Evolutionary conservation across 2,329 filamentous ascomycete genomes (phyloP), one percentile per base, ranked within the genome.

Genomic region (Corinectria fuckeliana): DNA sequence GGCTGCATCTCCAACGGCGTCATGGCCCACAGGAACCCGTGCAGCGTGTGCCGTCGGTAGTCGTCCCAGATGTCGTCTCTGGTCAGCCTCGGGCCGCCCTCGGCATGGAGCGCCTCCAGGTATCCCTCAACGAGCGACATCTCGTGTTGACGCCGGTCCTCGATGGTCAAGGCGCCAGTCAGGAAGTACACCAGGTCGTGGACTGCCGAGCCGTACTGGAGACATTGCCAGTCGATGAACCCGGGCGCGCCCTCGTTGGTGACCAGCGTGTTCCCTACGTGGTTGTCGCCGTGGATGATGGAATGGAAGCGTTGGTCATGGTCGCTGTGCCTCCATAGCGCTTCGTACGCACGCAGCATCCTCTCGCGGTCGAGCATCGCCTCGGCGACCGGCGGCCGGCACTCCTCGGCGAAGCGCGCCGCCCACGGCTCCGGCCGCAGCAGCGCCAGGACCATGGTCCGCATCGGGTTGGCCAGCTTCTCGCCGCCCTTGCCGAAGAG

Each of bases 1-100:
- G 56, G 56, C 56, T 59, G 56, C 56, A 54, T 55, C n/a, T 32
- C 50, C 6, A 45, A 44, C 8, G 56, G 56, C n/a, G 44, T 50
- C 50, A 55, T 39, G 23, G 56, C 20, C 56, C 56, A 55, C 26
- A 50, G 36, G 44, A 59, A 59, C 4, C 56, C 50, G 10, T 59
- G 56, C 36, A 59, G 39, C 13, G 32, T 25, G 18, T 55, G 54
- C 14, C 56, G 50, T 4, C 50, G 36, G 26, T 50, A 54, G 28
- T 55, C 45, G 11, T 59, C 50, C 56, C 56, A 59, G 26, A 47
- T 18, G 14, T 50, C 50, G 7, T 55, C 38, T 44, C 45, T 50
- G 5, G 45, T 16, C 23, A 59, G 16, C 36, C 45, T 38, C 3
- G 56, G 56, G 1, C 56, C 56, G 7, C 56, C 50, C 16, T 54